These are phyloP conservation scores for Populus deltoides DNA, from an alignment of 345 rosid species.

Conservation along the genomic window DNA sequence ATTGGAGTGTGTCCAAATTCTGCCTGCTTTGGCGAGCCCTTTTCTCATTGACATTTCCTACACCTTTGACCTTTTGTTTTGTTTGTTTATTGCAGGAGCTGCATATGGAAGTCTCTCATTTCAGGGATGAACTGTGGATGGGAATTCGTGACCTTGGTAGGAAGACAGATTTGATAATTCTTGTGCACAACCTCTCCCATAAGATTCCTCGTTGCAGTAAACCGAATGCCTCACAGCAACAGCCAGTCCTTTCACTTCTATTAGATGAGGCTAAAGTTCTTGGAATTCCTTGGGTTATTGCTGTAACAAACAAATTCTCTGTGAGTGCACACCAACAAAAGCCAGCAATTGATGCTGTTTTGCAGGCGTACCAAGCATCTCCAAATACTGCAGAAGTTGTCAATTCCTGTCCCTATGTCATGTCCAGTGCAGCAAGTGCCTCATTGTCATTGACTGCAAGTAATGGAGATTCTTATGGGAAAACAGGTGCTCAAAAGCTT, in stretches of 20 bases:
- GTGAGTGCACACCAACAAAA: slow-evolving; percentile 97
- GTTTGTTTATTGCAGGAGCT: slow-evolving; percentile 52
- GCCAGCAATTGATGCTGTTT: slow-evolving; percentile 65
- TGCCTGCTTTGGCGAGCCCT: background rate
- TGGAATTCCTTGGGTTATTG: slow-evolving; percentile 95
- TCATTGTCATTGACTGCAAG: slow-evolving; percentile 69
- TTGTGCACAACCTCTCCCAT: slow-evolving; percentile 93
- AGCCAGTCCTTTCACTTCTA: slow-evolving; percentile 76
- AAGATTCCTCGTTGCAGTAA: slow-evolving; percentile 65
- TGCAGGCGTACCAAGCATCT: slow-evolving; percentile 74
- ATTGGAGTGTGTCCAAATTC: background rate
- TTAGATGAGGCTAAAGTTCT: slow-evolving; percentile 88
- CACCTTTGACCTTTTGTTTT: background rate
- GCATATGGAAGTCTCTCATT: slow-evolving; percentile 57
- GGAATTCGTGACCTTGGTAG: slow-evolving; percentile 72
- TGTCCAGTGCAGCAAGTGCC: slow-evolving; percentile 59
- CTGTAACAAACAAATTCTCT: slow-evolving; percentile 92
- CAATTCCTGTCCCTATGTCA: slow-evolving; percentile 86
- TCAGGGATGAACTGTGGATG: slow-evolving; percentile 89
- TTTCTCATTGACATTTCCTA: background rate
- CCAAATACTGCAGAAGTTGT: slow-evolving; percentile 61
- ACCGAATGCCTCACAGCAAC: slow-evolving; percentile 44
- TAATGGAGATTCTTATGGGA: slow-evolving; percentile 46
- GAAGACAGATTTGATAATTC: slow-evolving; percentile 80
- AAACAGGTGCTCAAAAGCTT: slow-evolving; percentile 53